Conservation (phyloP, 2,329 filamentous ascomycete species). For the Paecilomyces dactylethromorphus region DNA sequence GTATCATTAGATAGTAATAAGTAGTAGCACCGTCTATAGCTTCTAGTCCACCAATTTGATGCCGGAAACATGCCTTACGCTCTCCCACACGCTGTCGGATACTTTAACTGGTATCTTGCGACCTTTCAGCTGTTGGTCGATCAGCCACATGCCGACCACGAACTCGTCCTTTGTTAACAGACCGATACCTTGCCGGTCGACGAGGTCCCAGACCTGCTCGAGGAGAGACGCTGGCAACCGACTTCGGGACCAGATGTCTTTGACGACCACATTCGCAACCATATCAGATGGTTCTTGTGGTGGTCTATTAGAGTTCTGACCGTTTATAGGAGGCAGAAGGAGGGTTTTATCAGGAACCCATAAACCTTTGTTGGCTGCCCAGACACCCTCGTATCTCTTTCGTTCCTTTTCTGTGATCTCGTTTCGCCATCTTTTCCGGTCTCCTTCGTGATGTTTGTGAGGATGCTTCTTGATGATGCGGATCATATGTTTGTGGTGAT, state of each 20-base stretch:
- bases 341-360: conserved; percentile 18
- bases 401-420: conserved; percentile 39
- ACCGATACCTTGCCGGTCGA: conserved; percentile 30
- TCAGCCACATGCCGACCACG: conserved; percentile 45
- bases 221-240: conserved; percentile 31
- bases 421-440: conserved; percentile 40
- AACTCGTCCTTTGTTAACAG: conserved; percentile 41
- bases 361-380: conserved; percentile 43
- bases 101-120: conserved; percentile 41
- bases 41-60: conserved; percentile 19
- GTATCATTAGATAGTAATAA: neutral
- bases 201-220: conserved; percentile 42
- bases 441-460: conserved; percentile 43
- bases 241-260: conserved; percentile 45
- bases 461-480: conserved; percentile 38
- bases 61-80: conserved; percentile 34
- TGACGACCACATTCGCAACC: conserved; percentile 41
- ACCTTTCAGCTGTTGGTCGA: conserved; percentile 43
- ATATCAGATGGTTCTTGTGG: conserved; percentile 26
- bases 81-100: conserved; percentile 42
- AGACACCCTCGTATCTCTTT: conserved; percentile 45
- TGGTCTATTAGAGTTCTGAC: conserved; percentile 8
- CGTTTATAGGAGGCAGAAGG: conserved; percentile 5
- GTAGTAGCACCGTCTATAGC: neutral
- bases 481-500: conserved; percentile 20